These are phyloP conservation scores for Penicillium verrucosum DNA, from an alignment of 2,329 filamentous ascomycete genomes.

Conservation along the genomic window DNA sequence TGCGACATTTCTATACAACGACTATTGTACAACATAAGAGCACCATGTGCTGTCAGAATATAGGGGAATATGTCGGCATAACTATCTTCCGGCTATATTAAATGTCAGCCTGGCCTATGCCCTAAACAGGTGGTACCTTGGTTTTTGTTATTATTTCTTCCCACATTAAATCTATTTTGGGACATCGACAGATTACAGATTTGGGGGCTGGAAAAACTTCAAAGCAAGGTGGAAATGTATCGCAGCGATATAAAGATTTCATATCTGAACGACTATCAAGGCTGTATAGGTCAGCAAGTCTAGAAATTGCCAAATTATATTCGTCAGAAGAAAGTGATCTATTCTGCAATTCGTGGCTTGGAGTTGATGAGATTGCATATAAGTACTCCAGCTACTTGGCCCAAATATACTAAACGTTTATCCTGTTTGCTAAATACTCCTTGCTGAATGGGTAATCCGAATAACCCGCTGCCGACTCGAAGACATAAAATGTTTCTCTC, in stretches of 20 bases:
- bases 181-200: not conserved
- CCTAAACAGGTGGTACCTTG: too few relatives aligned
- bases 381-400: not conserved
- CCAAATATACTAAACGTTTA: not conserved
- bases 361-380: not conserved
- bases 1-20: not conserved
- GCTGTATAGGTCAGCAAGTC: too few relatives aligned
- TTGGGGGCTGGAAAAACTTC: not conserved
- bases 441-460: constrained; percentile 26
- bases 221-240: not conserved
- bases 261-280: too few relatives aligned
- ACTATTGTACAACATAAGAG: not conserved
- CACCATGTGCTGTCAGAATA: not conserved
- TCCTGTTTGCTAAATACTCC: not conserved
- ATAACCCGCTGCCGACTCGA: constrained; percentile 13
- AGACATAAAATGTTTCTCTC: constrained; percentile 19
- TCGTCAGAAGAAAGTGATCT: too few relatives aligned
- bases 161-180: not conserved
- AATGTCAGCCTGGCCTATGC: too few relatives aligned
- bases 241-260: not conserved
- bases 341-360: too few relatives aligned
- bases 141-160: too few relatives aligned
- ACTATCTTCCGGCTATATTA: not conserved
- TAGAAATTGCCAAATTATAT: too few relatives aligned
- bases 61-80: not conserved